Evolutionary conservation across 1,139 yeast genomes (phyloP), one percentile per base, ranked within the genome.

Genomic region (Kazachstania sp.): DNA sequence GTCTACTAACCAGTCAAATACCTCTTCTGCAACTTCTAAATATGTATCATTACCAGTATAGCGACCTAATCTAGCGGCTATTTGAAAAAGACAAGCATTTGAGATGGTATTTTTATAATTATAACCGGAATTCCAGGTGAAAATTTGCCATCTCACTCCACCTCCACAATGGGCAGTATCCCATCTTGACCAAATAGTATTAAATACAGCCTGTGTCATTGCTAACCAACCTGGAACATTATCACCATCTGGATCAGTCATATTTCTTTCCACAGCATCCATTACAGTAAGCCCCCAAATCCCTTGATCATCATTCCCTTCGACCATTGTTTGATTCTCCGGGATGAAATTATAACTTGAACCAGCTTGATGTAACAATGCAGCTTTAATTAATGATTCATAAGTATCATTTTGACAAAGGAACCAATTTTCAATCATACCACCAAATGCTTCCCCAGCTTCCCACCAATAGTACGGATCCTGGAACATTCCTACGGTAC

Each of bases 221-320:
- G 76, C 69, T 28, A 78, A 64, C 85, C 85, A 80, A 30, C 69
- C 68, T 3, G 71, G 71, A 31, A 44, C 37, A 12, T 57, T 58
- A 26, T 52, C 54, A 3, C 54, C 60, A 2, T 32, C 37, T 19
- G 73, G 72, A n/a, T 64, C 65, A 4, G 81, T 71, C 55, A 79
- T 77, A 59, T 78, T 78, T 54, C 81, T 69, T 59, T 79, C 84
- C 2, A 74, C 81, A 1, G 85, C 85, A 49, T 71, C 75, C 74
- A 80, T 72, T 32, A 77, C 70, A 1, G 83, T 72, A 56, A 80
- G 58, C 3, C 83, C 84, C 86, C 86, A 80, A 43, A 80, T 79
- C 50, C 83, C 83, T 67, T 80, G 85, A 66, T 80, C 86, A 71
- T 80, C 86, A 62, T 80, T 80, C 60, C 85, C 86, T 61, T 79